Evolutionary conservation across 164 flowering plant genomes (phyloP).

Genomic region (Houttuynia cordata): DNA sequence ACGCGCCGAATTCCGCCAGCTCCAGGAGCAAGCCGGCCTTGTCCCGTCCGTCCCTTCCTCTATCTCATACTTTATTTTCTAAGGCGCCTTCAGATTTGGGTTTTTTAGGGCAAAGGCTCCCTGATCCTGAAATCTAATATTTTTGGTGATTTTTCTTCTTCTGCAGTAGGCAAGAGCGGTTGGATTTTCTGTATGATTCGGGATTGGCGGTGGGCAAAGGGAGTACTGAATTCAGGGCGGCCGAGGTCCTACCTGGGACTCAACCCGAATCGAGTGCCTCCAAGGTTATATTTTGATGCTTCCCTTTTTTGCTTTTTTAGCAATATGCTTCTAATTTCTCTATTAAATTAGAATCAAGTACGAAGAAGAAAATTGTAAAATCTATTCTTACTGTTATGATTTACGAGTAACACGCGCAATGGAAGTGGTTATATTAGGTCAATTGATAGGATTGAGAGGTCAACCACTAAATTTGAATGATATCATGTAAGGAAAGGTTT

Average conservation of each 20-base stretch:
- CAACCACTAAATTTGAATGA: too few species aligned
- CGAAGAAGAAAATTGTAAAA: too few species aligned
- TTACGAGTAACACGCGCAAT: too few species aligned
- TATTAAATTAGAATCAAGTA: too few species aligned
- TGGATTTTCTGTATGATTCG: conserved; percentile 90
- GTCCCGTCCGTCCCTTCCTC: conserved; percentile 39
- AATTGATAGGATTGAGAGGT: too few species aligned
- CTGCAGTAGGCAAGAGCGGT: conserved; percentile 68
- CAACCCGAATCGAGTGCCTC: conserved; percentile 21
- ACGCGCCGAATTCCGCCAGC: conserved; percentile 67
- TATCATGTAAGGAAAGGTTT: too few species aligned
- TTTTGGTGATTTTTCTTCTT: conserved; percentile 5
- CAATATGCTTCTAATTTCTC: too few species aligned
- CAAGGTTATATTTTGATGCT: conserved; percentile 16
- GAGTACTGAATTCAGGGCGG: conserved; percentile 55
- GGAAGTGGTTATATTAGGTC: too few species aligned
- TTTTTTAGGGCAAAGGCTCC: conserved; percentile 1
- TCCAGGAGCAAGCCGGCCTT: conserved; percentile 92
- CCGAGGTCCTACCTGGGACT: conserved; percentile 30
- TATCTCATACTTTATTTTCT: not conserved
- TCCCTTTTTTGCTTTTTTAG: not conserved
- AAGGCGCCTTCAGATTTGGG: not conserved
- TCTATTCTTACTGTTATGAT: too few species aligned
- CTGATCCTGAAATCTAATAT: conserved; percentile 3
- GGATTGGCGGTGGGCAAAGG: conserved; percentile 82